Base-by-base conservation (phyloP, 805 yeast species). In the Saccharomycopsis amapae region DNA sequence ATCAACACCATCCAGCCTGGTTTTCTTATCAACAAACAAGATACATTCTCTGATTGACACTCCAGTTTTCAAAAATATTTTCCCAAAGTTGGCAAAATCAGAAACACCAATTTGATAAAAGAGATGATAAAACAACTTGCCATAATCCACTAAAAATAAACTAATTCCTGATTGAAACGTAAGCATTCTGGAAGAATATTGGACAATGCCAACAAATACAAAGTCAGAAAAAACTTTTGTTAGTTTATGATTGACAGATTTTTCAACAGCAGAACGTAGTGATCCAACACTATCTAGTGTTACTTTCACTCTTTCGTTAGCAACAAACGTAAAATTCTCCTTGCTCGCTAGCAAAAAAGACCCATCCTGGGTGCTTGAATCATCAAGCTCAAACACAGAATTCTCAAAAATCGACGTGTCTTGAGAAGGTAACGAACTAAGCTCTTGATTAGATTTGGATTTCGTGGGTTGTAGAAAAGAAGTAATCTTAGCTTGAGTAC, bases 121-220 rank as follows among this genome's bases (percentile, higher is more conserved):
- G 45, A 87, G 67, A 51, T 85, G 86, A 49, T 65, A 62, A 24
- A 81, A 68, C 1, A 85, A 59, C 0, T 84, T 71, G 0, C 81
- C 86, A 61, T 87, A 93, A 61, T 90, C 96, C 17, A 90, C 78
- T 20, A 93, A 62, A 58, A 74, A 82, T 12, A 93, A 66, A 48
- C 79, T 78, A 6, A 88, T 82, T 55, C 82, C 96, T 58, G 79
- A 75, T 59, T 93, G 98, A 37, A 90, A 68, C n/a, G 95, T 83
- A 12, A 84, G 80, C 18, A 90, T 65, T 37, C 97, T 66, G 50
- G 77, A 73, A 10, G 63, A 58, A 9, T 73, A 73, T 58, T 90
- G 97, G 1, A 85, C 89, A 2, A 90, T 64, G 0, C 98, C 98
- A 6, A 93, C 81, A 57, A 73, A 85, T 0, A 81, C 76, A 41